Evolutionary conservation across 805 yeast species (phyloP), one percentile per base, ranked within the genome.

Genomic region (Soucietia sequanensis): DNA sequence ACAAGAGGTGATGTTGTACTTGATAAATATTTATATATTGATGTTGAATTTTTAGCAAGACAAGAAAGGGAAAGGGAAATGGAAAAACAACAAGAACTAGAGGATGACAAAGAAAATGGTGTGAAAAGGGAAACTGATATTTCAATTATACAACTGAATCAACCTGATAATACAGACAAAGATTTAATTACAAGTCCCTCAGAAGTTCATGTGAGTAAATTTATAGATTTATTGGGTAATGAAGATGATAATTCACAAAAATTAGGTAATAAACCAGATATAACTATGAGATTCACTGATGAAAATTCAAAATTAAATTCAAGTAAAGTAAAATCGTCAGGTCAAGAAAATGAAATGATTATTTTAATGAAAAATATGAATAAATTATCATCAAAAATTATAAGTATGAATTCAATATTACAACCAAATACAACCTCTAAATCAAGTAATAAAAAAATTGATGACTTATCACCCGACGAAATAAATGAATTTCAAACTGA

Each of bases 331-430:
- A 41, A 36, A 23, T 35, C 42, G 23, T 39, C 39, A 10, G 42
- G 41, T 10, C 43, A 43, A 31, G 77, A 76, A 34, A 74, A 72
- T 21, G 95, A 86, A 44, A 77, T 89, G 47, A 72, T 86, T 12
- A 78, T 84, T 12, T 79, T 89, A 13, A 70, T 93, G 65, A 75
- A 84, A 46, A 87, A 95, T 42, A 89, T 91, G 93, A 91, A 91
- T 61, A 76, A 89, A 40, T 65, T 91, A 31, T 83, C 95, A 53
- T 80, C 86, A 38, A 78, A 89, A 45, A 83, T 91, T 84, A 77
- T 91, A 43, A 41, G 41, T 16, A 37, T 46, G 42, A 43, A 36
- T 23, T 19, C 27, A 15, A n/a, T 13, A 23, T 16, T 17, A 3
- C n/a, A 24, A 31, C 12, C 10, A 9, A 19, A 13, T 11, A 15